phyloP scores from a whole-genome alignment of 1,284 basidiomycete species.

The Agroathelia rolfsii region DNA sequence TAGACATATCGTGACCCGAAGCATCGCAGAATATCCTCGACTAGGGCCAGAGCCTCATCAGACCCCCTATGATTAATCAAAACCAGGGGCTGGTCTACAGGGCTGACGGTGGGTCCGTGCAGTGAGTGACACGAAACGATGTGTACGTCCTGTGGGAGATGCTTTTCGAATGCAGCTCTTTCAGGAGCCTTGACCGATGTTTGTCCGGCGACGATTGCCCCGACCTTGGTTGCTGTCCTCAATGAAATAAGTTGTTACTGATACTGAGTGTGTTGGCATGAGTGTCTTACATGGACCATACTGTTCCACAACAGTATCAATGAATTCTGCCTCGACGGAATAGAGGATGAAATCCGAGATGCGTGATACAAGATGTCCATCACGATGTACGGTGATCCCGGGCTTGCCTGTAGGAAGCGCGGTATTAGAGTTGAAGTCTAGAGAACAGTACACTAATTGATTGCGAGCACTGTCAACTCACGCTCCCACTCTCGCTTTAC shows the following conservation, averaged over 20 bases:
- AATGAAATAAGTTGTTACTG: too few relatives aligned
- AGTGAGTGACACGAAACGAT: slow-evolving; percentile 93
- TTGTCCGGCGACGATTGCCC: slow-evolving; percentile 90
- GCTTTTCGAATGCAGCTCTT: slow-evolving; percentile 79
- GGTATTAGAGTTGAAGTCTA: slow-evolving; percentile 7
- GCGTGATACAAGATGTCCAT: slow-evolving; percentile 81
- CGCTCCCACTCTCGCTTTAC: slow-evolving; percentile 58
- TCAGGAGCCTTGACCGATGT: slow-evolving; percentile 97
- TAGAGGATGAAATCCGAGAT: slow-evolving; percentile 86
- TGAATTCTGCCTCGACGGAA: slow-evolving; percentile 89
- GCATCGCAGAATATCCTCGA: slow-evolving; percentile 79
- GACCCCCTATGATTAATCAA: slow-evolving; percentile 84
- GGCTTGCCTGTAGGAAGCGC: slow-evolving; percentile 28
- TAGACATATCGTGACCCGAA: slow-evolving; percentile 86
- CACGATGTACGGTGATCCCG: slow-evolving; percentile 56
- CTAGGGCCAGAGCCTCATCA: slow-evolving; percentile 62
- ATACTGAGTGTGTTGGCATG: background rate
- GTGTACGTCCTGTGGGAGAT: slow-evolving; percentile 79
- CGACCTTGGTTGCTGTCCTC: slow-evolving; percentile 83
- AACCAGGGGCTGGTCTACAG: slow-evolving; percentile 87
- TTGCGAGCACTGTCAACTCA: slow-evolving; percentile 19
- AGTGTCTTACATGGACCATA: slow-evolving; percentile 79
- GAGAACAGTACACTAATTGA: background rate
- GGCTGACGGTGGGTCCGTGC: slow-evolving; percentile 87
- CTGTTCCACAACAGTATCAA: slow-evolving; percentile 74